These are phyloP conservation scores for Dactylis glomerata DNA, from an alignment of 176 grass and related monocot genomes.

Conservation along the genomic window DNA sequence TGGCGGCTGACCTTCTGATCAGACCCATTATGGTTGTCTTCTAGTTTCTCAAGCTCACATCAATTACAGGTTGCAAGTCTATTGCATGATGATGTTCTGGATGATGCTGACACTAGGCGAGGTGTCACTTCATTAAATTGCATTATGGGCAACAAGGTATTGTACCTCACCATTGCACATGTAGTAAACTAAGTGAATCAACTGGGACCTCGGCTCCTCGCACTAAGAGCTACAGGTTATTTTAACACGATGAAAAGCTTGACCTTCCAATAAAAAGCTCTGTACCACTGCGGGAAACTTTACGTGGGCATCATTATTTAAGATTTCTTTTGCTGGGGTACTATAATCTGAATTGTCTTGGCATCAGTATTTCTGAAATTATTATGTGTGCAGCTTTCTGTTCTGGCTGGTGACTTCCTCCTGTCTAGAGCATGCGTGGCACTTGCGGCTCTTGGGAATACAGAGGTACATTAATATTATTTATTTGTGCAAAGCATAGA, in stretches of 20 bases:
- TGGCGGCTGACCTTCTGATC: neutral
- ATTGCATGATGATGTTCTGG: conserved; percentile 97
- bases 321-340: neutral
- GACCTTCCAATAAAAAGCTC: neutral
- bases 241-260: neutral
- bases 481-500: conserved; percentile 11
- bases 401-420: conserved; percentile 92
- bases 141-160: conserved; percentile 97
- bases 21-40: neutral
- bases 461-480: conserved; percentile 51
- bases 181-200: neutral
- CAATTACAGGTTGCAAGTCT: conserved; percentile 80
- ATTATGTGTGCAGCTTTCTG: conserved; percentile 73
- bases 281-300: neutral
- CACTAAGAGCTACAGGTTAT: neutral
- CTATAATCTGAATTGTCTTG: neutral
- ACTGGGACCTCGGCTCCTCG: neutral
- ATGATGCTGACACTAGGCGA: conserved; percentile 97
- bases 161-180: neutral
- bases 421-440: conserved; percentile 94
- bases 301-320: neutral
- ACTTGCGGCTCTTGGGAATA: conserved; percentile 90
- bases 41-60: conserved; percentile 18
- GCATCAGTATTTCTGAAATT: conserved; percentile 5
- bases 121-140: conserved; percentile 88